Evolutionary conservation across 495 filamentous ascomycete species (phyloP), one percentile per base, ranked within the genome.

Genomic region (Hyaloscypha finlandica): DNA sequence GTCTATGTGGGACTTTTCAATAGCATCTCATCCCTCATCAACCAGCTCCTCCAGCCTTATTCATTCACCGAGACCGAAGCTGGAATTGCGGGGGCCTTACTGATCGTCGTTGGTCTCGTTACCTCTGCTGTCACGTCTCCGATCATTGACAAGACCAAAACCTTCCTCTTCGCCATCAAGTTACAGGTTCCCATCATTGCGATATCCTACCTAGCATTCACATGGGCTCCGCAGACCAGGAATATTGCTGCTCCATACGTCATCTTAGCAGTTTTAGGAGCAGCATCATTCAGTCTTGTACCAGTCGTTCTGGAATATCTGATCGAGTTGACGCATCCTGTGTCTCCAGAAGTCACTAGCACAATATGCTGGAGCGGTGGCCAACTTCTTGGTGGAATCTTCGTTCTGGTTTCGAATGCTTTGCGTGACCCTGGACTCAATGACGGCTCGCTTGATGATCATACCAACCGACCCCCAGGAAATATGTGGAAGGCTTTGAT

Each of bases 1-100:
- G 75, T 94, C 74, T 97, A 94, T 79, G 91, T 97, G 67, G 92
- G 89, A 53, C 89, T 94, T 81, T 99, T 99, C 85, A 97, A 97
- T 82, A 88, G 88, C 75, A 78, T 93, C 72, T 96, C 94, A 57
- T 90, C 92, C 16, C 86, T 98, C 5, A 81, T 98, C 1, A 96
- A 93, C 81, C 93, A 97, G 74, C 90, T 98, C 76, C 85, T 98
- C 64, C 77, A 85, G 8, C 95, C 95, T 0, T 91, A 96, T 79
- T 86, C 83, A 68, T 97, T 89, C 83, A 84, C 78, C 61, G 90
- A 94, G 75, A 88, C 88, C 53, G 84, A 97, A 51, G 91, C 94
- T 48, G 95, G 95, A 59, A 92, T 97, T 75, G 90, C 90, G 14
- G 95, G 95, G 67, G 95, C 90, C 1, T 75, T 96, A 31, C 84